Base-by-base conservation (phyloP, 208 protist species). In the Novymonas esmeraldas region DNA sequence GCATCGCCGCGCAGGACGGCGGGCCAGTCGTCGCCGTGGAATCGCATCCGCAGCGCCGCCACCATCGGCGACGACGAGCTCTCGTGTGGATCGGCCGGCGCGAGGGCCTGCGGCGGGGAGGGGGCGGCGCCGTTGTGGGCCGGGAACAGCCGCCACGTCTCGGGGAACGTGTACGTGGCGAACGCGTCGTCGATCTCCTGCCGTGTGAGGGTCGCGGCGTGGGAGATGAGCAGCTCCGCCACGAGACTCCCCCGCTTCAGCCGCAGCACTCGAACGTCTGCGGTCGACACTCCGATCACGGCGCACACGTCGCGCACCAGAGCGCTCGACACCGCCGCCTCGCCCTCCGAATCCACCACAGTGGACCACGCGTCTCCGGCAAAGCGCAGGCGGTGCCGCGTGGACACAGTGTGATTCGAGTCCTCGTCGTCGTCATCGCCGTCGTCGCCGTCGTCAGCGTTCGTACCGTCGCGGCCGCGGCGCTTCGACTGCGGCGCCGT, bases 271-370 rank as follows among this genome's bases (percentile, higher is more conserved):
- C 42, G n/a, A 10, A 86, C 72, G 29, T 59, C 36, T 29, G 51
- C 52, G 6, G 48, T 6, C 2, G 36, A 45, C 20, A 82, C 7
- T 2, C 56, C 34, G 0, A 82, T 26, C 26, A 70, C 76, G 22
- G 22, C 62, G 55, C 68, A 77, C 55, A 87, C 69, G 56, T 87
- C 81, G 31, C 22, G 38, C 18, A 60, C 56, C 26, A 87, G 68
- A n/a, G 76, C 71, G 18, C 72, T 51, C 10, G 61, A 36, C 33
- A 87, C 51, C 2, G 22, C 44, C 41, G 28, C 57, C 14, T 56
- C 34, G 49, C 49, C 62, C n/a, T 20, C 20, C 6, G 64, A 16
- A 38, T 77, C 28, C 45, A 77, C 45, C 48, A 73, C 61, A 2
- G 44, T 45, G 16, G 55, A 26, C 79, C 79, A 85, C 31, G 28